Evolutionary conservation across 805 yeast species (phyloP).

Genomic region (Millerozyma acaciae): DNA sequence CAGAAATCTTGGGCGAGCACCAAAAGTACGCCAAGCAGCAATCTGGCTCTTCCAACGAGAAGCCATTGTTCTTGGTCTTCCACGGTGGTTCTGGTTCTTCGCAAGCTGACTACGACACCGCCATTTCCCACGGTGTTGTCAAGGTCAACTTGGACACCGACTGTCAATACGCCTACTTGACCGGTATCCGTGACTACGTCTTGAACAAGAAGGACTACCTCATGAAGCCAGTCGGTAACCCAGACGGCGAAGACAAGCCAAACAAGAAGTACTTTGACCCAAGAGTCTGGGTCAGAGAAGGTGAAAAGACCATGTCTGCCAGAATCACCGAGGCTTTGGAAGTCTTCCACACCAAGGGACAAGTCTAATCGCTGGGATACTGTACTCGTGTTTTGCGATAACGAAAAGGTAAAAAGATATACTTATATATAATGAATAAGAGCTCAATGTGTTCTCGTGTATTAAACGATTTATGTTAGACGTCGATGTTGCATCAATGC

Average conservation of each 20-base stretch:
- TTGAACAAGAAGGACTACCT: slow-evolving; percentile 95
- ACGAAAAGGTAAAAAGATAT: no score
- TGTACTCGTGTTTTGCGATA: no score
- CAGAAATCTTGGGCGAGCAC: slow-evolving; percentile 93
- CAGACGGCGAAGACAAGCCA: slow-evolving; percentile 98
- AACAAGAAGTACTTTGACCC: slow-evolving; percentile 99
- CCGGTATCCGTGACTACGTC: slow-evolving; percentile 96
- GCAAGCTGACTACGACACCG: slow-evolving; percentile 86
- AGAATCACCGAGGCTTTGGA: slow-evolving; percentile 82
- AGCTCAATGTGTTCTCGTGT: no score
- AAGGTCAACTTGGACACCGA: slow-evolving; percentile 99
- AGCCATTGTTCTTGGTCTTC: slow-evolving; percentile 95
- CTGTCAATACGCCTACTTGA: slow-evolving; percentile 96
- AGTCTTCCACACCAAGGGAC: slow-evolving; percentile 77
- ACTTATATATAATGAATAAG: no score
- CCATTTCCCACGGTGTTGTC: slow-evolving; percentile 91
- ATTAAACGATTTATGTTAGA: no score
- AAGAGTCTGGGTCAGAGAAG: slow-evolving; percentile 99
- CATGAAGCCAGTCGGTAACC: slow-evolving; percentile 90
- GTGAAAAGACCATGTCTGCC: slow-evolving; percentile 95
- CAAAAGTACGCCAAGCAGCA: slow-evolving; percentile 81
- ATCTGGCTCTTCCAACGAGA: slow-evolving; percentile 47
- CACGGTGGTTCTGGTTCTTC: slow-evolving; percentile 99
- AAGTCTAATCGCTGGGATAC: slow-evolving; percentile 47
- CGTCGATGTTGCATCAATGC: no score